phyloP scores from a whole-genome alignment of 2,329 filamentous ascomycete species.

The Atkinsonella hypoxylon region DNA sequence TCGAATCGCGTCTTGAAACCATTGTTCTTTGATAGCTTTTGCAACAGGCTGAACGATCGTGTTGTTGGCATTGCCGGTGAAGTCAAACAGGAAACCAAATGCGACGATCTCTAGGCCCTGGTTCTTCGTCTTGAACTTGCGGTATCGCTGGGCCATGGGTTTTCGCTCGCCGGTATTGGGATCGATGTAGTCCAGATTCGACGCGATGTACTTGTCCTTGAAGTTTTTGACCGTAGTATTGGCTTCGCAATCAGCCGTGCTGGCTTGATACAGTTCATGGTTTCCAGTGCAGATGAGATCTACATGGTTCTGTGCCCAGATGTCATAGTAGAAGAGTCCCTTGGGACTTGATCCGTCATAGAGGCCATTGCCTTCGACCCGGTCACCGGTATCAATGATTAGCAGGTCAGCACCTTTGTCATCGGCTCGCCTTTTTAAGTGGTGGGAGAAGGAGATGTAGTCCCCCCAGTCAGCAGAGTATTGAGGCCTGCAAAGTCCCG shows the following conservation, averaged over 20 bases:
- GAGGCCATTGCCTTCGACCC: constrained; percentile 86
- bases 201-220: constrained; percentile 69
- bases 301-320: constrained; percentile 69
- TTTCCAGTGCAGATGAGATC: constrained; percentile 84
- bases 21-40: constrained; percentile 68
- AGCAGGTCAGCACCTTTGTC: constrained; percentile 69
- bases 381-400: constrained; percentile 91
- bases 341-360: constrained; percentile 86
- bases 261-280: constrained; percentile 81
- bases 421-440: constrained; percentile 70
- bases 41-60: constrained; percentile 71
- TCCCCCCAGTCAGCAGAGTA: constrained; percentile 97
- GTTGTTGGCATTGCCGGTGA: constrained; percentile 82
- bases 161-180: constrained; percentile 56
- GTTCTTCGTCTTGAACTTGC: constrained; percentile 85
- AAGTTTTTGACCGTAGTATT: constrained; percentile 74
- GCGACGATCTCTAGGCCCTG: constrained; percentile 73
- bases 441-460: constrained; percentile 83
- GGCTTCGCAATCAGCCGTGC: constrained; percentile 68
- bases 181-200: constrained; percentile 82
- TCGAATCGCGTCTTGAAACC: constrained; percentile 80
- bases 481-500: constrained; percentile 46
- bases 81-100: constrained; percentile 93
- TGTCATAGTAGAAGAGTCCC: constrained; percentile 78
- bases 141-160: constrained; percentile 70